A percentile compares a stretch with the other conserved stretches of the same genome.
Conservation (phyloP, 148 eudicot species). For the Gaultheria prostrata region DNA sequence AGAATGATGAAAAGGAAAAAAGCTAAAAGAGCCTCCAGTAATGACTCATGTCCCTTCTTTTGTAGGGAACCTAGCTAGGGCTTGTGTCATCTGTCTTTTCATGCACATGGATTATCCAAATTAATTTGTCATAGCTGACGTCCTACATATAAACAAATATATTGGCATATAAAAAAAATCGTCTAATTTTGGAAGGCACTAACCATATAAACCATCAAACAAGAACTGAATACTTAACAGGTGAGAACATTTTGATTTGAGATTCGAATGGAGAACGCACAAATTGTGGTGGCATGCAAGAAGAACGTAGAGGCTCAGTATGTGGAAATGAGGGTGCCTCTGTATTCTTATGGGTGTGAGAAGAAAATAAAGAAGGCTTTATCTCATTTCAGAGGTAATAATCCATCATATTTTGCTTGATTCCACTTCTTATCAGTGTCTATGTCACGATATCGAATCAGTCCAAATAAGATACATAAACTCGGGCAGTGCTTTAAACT, state of each 20-base stretch:
- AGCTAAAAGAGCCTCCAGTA: background rate
- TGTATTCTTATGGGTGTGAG: constrained; percentile 73
- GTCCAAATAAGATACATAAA: background rate
- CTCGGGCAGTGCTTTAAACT: background rate
- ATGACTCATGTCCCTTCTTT: background rate
- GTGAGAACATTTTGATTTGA: background rate
- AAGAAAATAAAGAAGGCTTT: constrained; percentile 31
- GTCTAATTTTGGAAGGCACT: background rate
- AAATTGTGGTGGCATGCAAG: constrained; percentile 63
- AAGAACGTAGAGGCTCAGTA: constrained; percentile 82
- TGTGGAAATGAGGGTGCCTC: constrained; percentile 94
- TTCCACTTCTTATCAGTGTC: constrained; percentile 55
- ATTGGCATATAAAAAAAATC: background rate
- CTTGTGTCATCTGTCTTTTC: background rate
- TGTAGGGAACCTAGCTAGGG: constrained; percentile 6
- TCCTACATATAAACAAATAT: background rate
- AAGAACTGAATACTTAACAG: background rate
- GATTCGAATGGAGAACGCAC: constrained; percentile 43
- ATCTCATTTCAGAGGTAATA: constrained; percentile 37
- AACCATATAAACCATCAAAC: constrained; percentile 1
- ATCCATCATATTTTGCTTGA: constrained; percentile 34
- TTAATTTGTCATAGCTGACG: background rate
- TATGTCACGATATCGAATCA: background rate
- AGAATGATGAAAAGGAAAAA: background rate
- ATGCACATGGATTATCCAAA: constrained; percentile 11